Base-by-base conservation (phyloP, 441 rosid species). In the Hura crepitans region DNA sequence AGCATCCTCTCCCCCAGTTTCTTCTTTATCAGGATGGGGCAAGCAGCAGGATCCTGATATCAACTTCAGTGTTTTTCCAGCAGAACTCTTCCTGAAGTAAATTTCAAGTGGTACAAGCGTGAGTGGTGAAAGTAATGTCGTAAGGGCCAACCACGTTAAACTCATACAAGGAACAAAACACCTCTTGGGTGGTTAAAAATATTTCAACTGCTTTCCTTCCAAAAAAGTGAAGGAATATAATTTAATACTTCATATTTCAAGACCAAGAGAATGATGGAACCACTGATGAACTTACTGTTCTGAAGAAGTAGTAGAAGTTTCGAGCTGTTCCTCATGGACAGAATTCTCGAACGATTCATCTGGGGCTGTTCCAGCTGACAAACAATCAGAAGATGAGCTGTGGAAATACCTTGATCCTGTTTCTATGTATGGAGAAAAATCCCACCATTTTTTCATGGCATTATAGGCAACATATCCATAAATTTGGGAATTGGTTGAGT, bases 21-120 rank as follows among this genome's bases (percentile, higher is more conserved):
- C 91, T 77, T 90, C 97, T 81, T 90, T 92, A 68, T 90, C 97
- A 77, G 97, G 97, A 87, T 92, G 97, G 5, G 97, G 97, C 56
- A 92, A 77, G 78, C 81, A 92, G 78, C 90, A 90, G 0, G 96
- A 92, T 45, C 91, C 97, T 3, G 97, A 92, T 39, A 87, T 75
- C 53, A 86, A 82, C 84, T 84, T 84, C 79, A 87, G 66, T 5
- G 77, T 83, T 71, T 87, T 89, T 20, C 83, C 78, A 45, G 79
- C 47, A 46, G 82, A 69, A 68, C 57, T 75, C 67, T 77, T 83
- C 78, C 96, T 89, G 83, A 45, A 58, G 53, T 56, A 58, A 78
- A 60, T 43, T 62, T 54, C 54, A 72, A 67, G 61, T 5, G 60
- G 51, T 42, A 70, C 2, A 23, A 60, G 47, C 14, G 31, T 70